Percentiles rank a stretch among this genome's conserved stretches.
Evolutionary conservation across 2,329 filamentous ascomycete genomes (phyloP).

Genomic region (Botrytis pseudocinerea): DNA sequence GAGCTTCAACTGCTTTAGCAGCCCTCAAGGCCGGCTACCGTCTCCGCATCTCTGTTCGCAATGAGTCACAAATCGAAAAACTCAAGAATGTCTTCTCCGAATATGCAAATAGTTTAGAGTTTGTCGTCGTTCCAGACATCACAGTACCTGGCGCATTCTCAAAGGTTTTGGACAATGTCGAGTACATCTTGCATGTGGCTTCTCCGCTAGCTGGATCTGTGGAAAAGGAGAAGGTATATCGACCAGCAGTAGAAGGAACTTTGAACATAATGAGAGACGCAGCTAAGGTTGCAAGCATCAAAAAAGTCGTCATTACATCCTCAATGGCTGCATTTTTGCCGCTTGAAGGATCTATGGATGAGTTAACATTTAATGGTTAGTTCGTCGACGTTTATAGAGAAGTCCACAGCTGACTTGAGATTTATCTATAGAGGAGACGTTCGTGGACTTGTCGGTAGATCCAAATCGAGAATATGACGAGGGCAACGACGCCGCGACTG

Average conservation of each 20-base stretch:
- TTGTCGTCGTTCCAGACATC: not conserved
- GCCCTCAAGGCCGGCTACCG: not conserved
- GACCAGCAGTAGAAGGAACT: not conserved
- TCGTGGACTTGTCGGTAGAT: no score
- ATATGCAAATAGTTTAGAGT: not conserved
- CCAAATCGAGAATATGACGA: no score
- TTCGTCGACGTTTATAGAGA: no score
- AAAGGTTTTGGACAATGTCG: not conserved
- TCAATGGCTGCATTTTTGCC: not conserved
- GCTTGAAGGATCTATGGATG: not conserved
- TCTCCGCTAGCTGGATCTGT: not conserved
- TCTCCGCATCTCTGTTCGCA: not conserved
- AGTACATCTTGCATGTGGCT: conserved; percentile 6
- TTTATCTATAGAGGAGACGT: no score
- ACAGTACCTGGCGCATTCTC: not conserved
- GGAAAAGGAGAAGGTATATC: not conserved
- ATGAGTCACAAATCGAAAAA: not conserved
- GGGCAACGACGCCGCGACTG: no score
- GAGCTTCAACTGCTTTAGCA: not conserved
- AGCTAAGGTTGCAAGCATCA: not conserved
- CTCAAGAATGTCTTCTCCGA: not conserved
- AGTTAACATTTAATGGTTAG: no score
- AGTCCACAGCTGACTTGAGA: no score
- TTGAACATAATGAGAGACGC: not conserved
- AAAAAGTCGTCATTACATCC: conserved; percentile 2